Percentiles rank a stretch among this genome's conserved stretches.
These are phyloP conservation scores for Biscogniauxia sp. DNA, from an alignment of 2,329 filamentous ascomycete genomes.

Conservation along the genomic window DNA sequence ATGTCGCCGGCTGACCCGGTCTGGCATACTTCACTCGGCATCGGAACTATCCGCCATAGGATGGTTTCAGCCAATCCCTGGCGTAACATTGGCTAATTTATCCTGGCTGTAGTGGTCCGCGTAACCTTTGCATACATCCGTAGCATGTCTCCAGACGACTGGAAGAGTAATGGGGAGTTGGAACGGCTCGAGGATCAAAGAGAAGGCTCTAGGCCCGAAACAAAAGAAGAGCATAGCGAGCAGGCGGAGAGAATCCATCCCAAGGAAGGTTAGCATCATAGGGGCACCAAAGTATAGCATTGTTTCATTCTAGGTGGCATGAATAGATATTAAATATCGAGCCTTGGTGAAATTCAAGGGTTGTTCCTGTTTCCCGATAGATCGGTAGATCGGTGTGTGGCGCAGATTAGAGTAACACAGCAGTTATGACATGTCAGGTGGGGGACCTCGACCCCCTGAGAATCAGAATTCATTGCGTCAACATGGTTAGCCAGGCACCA, in stretches of 20 bases:
- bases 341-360: no score
- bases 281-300: not conserved
- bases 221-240: not conserved
- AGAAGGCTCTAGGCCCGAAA: not conserved
- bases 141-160: constrained; percentile 28
- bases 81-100: constrained; percentile 12
- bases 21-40: not conserved
- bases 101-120: constrained; percentile 25
- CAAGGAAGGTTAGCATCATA: not conserved
- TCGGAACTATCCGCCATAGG: not conserved
- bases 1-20: not conserved
- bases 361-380: not conserved
- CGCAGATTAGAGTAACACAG: not conserved
- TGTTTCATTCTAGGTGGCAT: no score
- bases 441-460: no score
- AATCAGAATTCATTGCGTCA: no score
- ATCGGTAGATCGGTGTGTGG: not conserved
- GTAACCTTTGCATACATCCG: constrained; percentile 27
- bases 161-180: constrained; percentile 20
- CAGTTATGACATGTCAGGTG: not conserved
- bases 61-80: not conserved
- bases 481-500: no score
- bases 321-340: no score
- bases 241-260: not conserved
- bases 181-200: constrained; percentile 8